Base-by-base conservation (phyloP, 2,329 filamentous ascomycete species). In the Emericellopsis atlantica region DNA sequence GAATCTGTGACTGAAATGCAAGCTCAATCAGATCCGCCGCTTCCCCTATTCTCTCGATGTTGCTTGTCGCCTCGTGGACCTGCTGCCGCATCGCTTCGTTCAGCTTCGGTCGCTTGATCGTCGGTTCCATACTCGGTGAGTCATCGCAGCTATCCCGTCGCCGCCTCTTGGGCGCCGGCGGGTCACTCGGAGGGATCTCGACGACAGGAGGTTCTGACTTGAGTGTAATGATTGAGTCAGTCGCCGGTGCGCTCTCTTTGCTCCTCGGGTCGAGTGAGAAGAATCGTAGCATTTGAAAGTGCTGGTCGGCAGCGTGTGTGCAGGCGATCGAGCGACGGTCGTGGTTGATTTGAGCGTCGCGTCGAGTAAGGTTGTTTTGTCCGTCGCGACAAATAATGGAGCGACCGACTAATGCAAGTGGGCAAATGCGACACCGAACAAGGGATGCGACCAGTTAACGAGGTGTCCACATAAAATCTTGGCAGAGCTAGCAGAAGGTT, bases 211-310 rank as follows among this genome's bases (percentile, higher is more conserved):
- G 26, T 12, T 29, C 26, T 9, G 26, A 29, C 26, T 29, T 29
- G 26, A 29, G 26, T 29, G 26, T 9, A 7, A 29, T 51, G 50
- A 44, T 47, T 44, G 24, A 48, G 44, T 42, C 52, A 52, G 49
- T 55, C 56, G 52, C 18, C 29, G 5, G 23, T 33, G 40, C 36
- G 15, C 11, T 37, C 23, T 31, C 35, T 39, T 77, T 72, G 62
- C 66, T 70, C 67, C 67, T 67, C 48, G 69, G 61, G 52, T 77
- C 75, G 52, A 70, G 67, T 53, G 66, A 64, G 72, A 74, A 79
- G 54, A 78, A 74, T 50, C 71, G 32, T 16, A 15, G 67, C 61
- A 79, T 29, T 29, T 29, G 26, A 29, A 29, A 29, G 12, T 12
- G 9, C 26, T 29, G 26, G 8, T 29, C 9, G 12, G 26, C 12